Evolutionary conservation across 2,329 filamentous ascomycete species (phyloP).

Genomic region (Trichoderma sp.): DNA sequence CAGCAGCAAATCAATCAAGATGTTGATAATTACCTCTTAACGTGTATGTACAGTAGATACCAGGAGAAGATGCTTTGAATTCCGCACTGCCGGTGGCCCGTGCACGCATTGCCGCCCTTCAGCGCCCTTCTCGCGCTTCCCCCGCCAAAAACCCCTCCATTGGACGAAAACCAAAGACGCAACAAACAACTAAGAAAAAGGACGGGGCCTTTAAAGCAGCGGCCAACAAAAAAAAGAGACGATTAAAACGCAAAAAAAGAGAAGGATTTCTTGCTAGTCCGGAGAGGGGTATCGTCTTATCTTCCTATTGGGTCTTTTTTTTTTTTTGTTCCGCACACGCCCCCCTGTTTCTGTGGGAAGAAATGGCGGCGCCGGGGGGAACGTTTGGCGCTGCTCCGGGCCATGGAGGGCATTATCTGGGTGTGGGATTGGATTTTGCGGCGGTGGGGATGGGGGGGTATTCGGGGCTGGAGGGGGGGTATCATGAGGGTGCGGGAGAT

Average conservation of each 20-base stretch:
- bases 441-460: conserved; percentile 18
- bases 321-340: not conserved
- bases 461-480: conserved; percentile 23
- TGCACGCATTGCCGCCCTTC: conserved; percentile 17
- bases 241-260: not conserved
- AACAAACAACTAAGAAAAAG: not conserved
- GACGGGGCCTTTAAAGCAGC: conserved; percentile 6
- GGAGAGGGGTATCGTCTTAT: not conserved
- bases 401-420: conserved; percentile 1
- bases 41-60: no score
- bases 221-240: not conserved
- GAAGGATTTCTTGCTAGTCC: not conserved
- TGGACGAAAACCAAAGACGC: not conserved
- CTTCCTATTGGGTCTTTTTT: not conserved
- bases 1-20: not conserved
- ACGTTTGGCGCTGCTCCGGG: conserved; percentile 21
- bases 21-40: no score
- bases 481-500: conserved; percentile 19
- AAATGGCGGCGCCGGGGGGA: conserved; percentile 10
- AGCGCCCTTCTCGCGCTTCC: not conserved
- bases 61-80: no score
- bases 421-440: conserved; percentile 3
- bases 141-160: not conserved
- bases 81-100: conserved; percentile 8
- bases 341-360: not conserved